Evolutionary conservation across 2,329 filamentous ascomycete genomes (phyloP).

Genomic region (Fusarium sp.): DNA sequence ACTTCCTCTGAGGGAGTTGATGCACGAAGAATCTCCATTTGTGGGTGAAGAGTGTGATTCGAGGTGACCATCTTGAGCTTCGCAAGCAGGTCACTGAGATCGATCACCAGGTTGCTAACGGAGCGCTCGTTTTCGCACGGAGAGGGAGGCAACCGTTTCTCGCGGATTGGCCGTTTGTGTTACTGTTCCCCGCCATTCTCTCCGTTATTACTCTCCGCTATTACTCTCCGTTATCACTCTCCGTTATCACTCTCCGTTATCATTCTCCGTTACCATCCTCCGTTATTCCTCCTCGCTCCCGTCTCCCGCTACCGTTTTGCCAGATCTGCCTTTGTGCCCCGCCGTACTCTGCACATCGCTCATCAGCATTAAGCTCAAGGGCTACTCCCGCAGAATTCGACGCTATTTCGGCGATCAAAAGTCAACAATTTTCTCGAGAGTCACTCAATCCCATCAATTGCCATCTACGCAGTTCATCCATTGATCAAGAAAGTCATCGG

Average conservation of each 20-base stretch:
- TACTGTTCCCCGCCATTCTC: neutral
- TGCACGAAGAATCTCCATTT: too few relatives aligned
- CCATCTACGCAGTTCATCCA: neutral
- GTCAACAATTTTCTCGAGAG: neutral
- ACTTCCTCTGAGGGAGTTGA: neutral
- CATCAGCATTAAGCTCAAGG: neutral
- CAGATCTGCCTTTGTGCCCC: neutral
- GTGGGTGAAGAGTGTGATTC: neutral
- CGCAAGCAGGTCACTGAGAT: neutral
- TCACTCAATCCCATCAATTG: neutral
- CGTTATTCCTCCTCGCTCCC: too few relatives aligned
- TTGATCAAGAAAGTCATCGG: neutral
- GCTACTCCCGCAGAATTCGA: neutral
- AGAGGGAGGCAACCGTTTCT: neutral
- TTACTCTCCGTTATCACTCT: too few relatives aligned
- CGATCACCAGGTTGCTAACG: neutral
- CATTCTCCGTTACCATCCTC: too few relatives aligned
- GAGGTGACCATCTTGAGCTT: neutral
- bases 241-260: too few relatives aligned
- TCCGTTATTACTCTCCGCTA: too few relatives aligned
- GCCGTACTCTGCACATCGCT: neutral
- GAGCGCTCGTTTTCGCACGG: neutral
- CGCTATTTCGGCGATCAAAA: neutral
- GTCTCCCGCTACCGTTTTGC: neutral
- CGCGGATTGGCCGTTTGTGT: neutral